Conservation (phyloP, 2,329 filamentous ascomycete species). For the Torrubiellomyces zombiae region DNA sequence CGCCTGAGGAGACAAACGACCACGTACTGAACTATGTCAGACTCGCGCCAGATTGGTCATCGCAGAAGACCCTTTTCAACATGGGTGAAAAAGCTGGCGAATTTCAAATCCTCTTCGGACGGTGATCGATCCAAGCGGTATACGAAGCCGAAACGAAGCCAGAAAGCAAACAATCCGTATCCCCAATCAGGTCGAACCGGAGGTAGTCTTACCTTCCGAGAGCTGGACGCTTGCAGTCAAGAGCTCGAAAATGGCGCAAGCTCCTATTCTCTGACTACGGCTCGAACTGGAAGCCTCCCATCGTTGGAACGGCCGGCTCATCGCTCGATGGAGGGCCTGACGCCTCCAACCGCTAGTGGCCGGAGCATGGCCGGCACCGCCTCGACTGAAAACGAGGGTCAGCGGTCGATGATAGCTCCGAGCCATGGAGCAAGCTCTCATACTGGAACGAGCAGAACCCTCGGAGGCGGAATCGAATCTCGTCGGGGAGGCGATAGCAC, state of each 20-base stretch:
- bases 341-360: slow-evolving; percentile 44
- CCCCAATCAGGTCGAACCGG: slow-evolving; percentile 66
- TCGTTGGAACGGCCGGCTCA: slow-evolving; percentile 44
- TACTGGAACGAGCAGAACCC: slow-evolving; percentile 58
- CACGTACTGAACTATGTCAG: no score
- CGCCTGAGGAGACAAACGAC: no score
- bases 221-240: no score
- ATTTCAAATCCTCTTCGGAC: slow-evolving; percentile 60
- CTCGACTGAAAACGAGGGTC: slow-evolving; percentile 66
- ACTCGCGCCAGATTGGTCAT: no score
- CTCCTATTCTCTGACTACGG: slow-evolving; percentile 38
- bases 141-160: slow-evolving; percentile 34
- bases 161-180: slow-evolving; percentile 79
- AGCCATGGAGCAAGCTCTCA: slow-evolving; percentile 53
- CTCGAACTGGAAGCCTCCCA: slow-evolving; percentile 33
- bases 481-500: slow-evolving; percentile 58
- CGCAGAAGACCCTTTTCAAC: slow-evolving; percentile 76
- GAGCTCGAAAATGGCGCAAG: slow-evolving; percentile 25
- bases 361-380: slow-evolving; percentile 65
- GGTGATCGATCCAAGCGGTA: slow-evolving; percentile 28
- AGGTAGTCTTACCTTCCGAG: no score
- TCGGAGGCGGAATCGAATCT: slow-evolving; percentile 47
- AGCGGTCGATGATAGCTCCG: slow-evolving; percentile 56
- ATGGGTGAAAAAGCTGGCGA: slow-evolving; percentile 88
- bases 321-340: slow-evolving; percentile 40